Evolutionary conservation across 2,329 filamentous ascomycete genomes (phyloP).

Genomic region (Fusarium nygamai): DNA sequence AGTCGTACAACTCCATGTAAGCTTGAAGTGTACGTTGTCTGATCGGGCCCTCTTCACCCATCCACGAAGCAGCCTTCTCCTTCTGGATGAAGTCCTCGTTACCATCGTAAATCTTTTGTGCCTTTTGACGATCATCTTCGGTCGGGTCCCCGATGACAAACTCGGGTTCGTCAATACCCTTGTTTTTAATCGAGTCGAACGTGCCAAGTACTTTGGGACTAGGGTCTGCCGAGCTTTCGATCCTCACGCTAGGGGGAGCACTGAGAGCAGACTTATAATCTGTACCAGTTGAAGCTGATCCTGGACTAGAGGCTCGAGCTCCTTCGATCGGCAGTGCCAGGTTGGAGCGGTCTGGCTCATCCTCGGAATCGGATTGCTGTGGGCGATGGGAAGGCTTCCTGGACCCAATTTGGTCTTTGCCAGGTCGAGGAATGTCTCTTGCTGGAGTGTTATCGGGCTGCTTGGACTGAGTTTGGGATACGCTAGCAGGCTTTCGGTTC

Average conservation of each 20-base stretch:
- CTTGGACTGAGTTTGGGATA: slow-evolving; percentile 19
- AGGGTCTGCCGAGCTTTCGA: slow-evolving; percentile 53
- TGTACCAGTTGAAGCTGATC: slow-evolving; percentile 51
- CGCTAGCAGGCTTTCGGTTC: slow-evolving; percentile 16
- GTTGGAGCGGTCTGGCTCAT: slow-evolving; percentile 47
- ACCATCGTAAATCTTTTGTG: slow-evolving; percentile 84
- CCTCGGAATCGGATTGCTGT: slow-evolving; percentile 47
- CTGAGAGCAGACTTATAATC: slow-evolving; percentile 56
- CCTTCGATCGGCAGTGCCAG: slow-evolving; percentile 57
- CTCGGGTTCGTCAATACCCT: slow-evolving; percentile 66
- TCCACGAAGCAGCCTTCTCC: slow-evolving; percentile 84
- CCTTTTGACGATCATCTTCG: slow-evolving; percentile 79
- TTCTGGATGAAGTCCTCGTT: slow-evolving; percentile 83
- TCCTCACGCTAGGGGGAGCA: slow-evolving; percentile 55
- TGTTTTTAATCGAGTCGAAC: slow-evolving; percentile 48
- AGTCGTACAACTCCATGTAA: slow-evolving; percentile 95
- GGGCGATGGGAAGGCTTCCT: slow-evolving; percentile 39
- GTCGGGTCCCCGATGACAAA: slow-evolving; percentile 68
- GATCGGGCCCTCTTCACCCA: slow-evolving; percentile 77
- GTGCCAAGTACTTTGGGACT: slow-evolving; percentile 49
- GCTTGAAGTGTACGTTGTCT: slow-evolving; percentile 71
- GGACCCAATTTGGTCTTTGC: slow-evolving; percentile 42
- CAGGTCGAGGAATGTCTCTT: slow-evolving; percentile 17
- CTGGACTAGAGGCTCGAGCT: slow-evolving; percentile 47
- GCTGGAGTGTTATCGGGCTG: slow-evolving; percentile 3